A percentile compares a stretch with the other conserved stretches of the same genome.
These are phyloP conservation scores for Fusarium clavum DNA, from an alignment of 2,329 filamentous ascomycete genomes.

Conservation along the genomic window DNA sequence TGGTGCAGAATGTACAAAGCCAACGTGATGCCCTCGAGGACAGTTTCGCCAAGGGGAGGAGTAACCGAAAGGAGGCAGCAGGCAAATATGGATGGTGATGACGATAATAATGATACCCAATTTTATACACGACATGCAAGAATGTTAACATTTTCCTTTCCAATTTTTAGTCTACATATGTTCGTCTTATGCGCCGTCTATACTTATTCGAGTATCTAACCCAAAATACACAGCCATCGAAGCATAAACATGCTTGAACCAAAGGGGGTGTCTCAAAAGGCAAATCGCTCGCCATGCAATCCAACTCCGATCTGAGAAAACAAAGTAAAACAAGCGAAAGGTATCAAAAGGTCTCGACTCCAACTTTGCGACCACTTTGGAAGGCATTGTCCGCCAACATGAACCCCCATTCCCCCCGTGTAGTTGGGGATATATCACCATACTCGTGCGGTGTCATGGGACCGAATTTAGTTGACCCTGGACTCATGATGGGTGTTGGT, in stretches of 20 bases:
- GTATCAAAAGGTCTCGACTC: constrained; percentile 55
- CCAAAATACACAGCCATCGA: constrained; percentile 20
- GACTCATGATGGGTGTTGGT: constrained; percentile 41
- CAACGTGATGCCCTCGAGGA: constrained; percentile 92
- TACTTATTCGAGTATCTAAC: constrained; percentile 16
- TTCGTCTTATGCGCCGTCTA: constrained; percentile 22
- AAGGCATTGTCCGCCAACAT: constrained; percentile 64
- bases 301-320: constrained; percentile 5
- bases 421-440: constrained; percentile 72
- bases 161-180: constrained; percentile 5
- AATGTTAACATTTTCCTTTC: constrained; percentile 12
- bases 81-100: constrained; percentile 82
- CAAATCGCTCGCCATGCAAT: constrained; percentile 25
- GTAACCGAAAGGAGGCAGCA: constrained; percentile 84
- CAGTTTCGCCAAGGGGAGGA: constrained; percentile 84
- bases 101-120: constrained; percentile 48
- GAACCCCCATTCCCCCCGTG: constrained; percentile 72
- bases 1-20: constrained; percentile 83
- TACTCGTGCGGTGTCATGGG: constrained; percentile 69
- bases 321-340: neutral
- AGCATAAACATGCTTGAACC: constrained; percentile 6
- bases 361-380: constrained; percentile 58
- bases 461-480: constrained; percentile 51
- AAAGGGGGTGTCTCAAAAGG: constrained; percentile 24
- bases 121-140: constrained; percentile 17